Evolutionary conservation across 2,329 filamentous ascomycete species (phyloP).

Genomic region (Sporothrix humicola): DNA sequence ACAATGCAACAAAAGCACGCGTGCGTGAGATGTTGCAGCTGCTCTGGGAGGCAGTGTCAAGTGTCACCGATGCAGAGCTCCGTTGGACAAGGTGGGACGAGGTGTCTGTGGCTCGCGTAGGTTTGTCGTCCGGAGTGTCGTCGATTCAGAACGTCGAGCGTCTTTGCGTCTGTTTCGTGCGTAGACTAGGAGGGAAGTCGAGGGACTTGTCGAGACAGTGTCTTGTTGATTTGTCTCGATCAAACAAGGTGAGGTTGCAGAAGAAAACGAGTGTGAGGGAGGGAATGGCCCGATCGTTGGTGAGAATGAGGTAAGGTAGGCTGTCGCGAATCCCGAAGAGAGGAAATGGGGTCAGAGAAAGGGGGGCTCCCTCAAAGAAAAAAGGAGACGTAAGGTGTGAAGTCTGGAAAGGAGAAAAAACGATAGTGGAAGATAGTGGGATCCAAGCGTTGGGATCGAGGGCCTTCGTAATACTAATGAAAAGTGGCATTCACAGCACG

Average conservation of each 20-base stretch:
- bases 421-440: neutral
- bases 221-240: neutral
- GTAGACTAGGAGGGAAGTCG: conserved; percentile 7
- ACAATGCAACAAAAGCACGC: neutral
- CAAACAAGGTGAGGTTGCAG: neutral
- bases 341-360: conserved; percentile 10
- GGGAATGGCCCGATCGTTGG: neutral
- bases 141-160: neutral
- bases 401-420: neutral
- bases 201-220: conserved; percentile 17
- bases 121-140: neutral
- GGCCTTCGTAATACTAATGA: neutral
- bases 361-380: neutral
- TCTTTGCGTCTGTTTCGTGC: conserved; percentile 24
- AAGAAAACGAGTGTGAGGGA: conserved; percentile 15
- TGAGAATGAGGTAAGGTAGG: neutral
- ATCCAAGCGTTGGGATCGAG: conserved; percentile 9
- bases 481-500: neutral
- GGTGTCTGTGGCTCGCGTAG: neutral
- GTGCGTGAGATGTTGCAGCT: conserved; percentile 13
- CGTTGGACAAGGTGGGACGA: conserved; percentile 23
- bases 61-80: conserved; percentile 5
- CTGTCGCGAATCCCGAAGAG: neutral
- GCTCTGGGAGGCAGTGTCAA: conserved; percentile 14
- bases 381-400: neutral